Base-by-base conservation (phyloP, 2,329 filamentous ascomycete genomes). In the Pseudogymnoascus sp. region DNA sequence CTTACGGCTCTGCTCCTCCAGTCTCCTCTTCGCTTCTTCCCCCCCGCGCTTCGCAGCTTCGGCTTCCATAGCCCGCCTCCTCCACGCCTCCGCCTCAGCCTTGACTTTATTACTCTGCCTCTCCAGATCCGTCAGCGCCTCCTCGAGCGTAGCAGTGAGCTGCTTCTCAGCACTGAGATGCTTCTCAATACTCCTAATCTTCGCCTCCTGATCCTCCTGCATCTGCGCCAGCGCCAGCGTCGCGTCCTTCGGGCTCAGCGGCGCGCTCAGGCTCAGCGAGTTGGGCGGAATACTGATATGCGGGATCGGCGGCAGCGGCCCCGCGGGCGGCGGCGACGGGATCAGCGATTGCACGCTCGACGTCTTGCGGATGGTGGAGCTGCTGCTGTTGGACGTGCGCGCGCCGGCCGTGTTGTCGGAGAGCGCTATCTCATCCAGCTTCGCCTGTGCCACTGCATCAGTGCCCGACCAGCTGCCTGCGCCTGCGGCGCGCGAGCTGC, bases 121-220 rank as follows among this genome's bases (percentile, higher is more conserved):
- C 77, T 99, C 94, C 38, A 99, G 84, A 70, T 99, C 94, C 2
- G 91, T 93, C 30, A 99, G 85, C 5, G 94, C 94, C 76, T 97
- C 93, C 75, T 99, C 94, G 39, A 99, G 83, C 2, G 93, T 97
- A 58, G 91, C 88, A 0, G 93, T 99, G 64, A 99, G 86, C 75
- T 97, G 93, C 74, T 96, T 96, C 80, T 99, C 94, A 3, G 94
- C 94, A 67, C 90, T 89, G 23, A 99, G 83, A 72, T 97, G 92
- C 79, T 97, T 97, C 80, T 99, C 93, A 66, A 99, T 96, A 5
- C 91, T 95, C 64, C 90, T 88, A 72, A 99, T 95, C 66, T 92
- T 92, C 45, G 91, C 90, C 73, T 99, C 94, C 74, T 97, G 92
- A 69, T 99, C 94, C 71, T 97, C 93, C 64, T 93, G 85, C 67